These are phyloP conservation scores for Cryptosporidium sp. DNA, from an alignment of 169 alveolate genomes.

Conservation along the genomic window DNA sequence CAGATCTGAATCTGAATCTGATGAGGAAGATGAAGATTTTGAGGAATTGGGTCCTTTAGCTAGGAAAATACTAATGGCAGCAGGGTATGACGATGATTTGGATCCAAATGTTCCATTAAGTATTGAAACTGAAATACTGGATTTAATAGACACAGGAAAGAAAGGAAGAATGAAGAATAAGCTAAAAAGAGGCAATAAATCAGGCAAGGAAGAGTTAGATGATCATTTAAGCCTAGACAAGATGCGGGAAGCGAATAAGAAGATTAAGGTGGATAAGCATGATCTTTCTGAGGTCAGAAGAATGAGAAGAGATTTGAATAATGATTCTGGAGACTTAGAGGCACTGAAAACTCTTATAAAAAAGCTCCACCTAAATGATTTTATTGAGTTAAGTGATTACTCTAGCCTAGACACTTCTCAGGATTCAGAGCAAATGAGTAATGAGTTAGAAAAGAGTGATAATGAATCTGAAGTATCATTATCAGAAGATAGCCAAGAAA, in stretches of 20 bases:
- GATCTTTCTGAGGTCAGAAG: constrained; percentile 69
- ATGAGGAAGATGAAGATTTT: background rate
- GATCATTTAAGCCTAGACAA: constrained; percentile 25
- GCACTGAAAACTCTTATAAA: constrained; percentile 25
- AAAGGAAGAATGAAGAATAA: background rate
- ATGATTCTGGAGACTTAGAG: constrained; percentile 55
- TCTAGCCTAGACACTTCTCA: background rate
- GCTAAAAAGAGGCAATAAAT: constrained; percentile 5
- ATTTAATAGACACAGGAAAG: constrained; percentile 18
- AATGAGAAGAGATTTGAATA: constrained; percentile 53
- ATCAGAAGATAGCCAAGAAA: constrained; percentile 1
- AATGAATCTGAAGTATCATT: constrained; percentile 3
- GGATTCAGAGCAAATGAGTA: background rate
- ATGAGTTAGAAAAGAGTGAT: background rate
- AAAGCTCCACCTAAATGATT: constrained; percentile 41
- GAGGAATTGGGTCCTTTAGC: constrained; percentile 56
- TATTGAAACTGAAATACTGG: constrained; percentile 44
- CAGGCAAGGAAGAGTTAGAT: background rate
- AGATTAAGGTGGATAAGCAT: constrained; percentile 37
- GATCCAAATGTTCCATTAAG: constrained; percentile 37
- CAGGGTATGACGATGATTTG: constrained; percentile 54
- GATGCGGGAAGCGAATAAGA: constrained; percentile 12
- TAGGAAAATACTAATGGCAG: constrained; percentile 32
- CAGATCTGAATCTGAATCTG: background rate
- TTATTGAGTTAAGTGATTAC: constrained; percentile 11